phyloP scores from a whole-genome alignment of 2,329 filamentous ascomycete genomes.

The Aspergillus pseudoglaucus region DNA sequence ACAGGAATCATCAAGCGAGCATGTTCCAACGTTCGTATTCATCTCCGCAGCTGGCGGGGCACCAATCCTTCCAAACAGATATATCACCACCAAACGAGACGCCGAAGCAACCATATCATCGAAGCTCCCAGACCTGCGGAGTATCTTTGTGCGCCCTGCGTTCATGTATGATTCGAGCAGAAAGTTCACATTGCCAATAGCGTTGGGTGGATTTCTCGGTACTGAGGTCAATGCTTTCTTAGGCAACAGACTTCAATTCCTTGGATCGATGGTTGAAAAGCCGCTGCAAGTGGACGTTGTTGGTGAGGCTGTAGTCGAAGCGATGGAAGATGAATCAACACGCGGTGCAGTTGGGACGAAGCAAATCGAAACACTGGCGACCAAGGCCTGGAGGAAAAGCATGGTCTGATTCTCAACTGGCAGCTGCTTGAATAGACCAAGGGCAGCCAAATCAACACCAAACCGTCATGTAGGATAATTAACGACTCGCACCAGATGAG shows the following conservation, averaged over 20 bases:
- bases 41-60: slow-evolving; percentile 83
- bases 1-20: slow-evolving; percentile 61
- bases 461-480: background rate
- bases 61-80: slow-evolving; percentile 74
- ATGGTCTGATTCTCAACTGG: slow-evolving; percentile 60
- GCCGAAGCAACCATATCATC: slow-evolving; percentile 71
- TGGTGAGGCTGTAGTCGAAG: slow-evolving; percentile 83
- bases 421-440: slow-evolving; percentile 32
- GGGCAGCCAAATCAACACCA: slow-evolving; percentile 63
- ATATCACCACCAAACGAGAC: slow-evolving; percentile 86
- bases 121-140: slow-evolving; percentile 68
- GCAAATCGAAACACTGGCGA: slow-evolving; percentile 74
- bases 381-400: slow-evolving; percentile 76
- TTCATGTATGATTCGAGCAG: slow-evolving; percentile 86
- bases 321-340: slow-evolving; percentile 64
- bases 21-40: slow-evolving; percentile 69
- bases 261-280: slow-evolving; percentile 79
- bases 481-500: background rate
- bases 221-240: slow-evolving; percentile 70
- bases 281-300: slow-evolving; percentile 82
- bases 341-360: slow-evolving; percentile 70
- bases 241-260: slow-evolving; percentile 68
- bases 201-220: slow-evolving; percentile 67
- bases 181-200: slow-evolving; percentile 76
- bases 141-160: slow-evolving; percentile 74